phyloP scores from a whole-genome alignment of 345 rosid genomes.

The Toxicodendron radicans region DNA sequence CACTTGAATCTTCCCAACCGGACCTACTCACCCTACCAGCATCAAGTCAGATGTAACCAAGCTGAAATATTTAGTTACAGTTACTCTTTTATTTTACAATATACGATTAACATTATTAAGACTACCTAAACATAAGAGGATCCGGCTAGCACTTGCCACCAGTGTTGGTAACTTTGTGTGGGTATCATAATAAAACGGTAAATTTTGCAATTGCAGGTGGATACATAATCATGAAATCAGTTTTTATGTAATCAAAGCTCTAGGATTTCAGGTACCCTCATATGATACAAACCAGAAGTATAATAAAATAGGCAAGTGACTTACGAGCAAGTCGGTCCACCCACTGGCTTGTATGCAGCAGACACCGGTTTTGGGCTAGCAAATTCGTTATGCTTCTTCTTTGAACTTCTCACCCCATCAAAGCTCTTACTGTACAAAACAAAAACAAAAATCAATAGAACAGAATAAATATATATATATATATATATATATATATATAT shows the following conservation, averaged over 20 bases:
- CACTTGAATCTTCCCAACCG: background rate
- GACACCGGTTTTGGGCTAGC: slow-evolving; percentile 26
- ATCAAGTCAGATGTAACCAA: too few species aligned
- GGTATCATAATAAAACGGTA: too few species aligned
- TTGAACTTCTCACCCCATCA: slow-evolving; percentile 36
- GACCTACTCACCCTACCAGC: too few species aligned
- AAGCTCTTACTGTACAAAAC: slow-evolving; percentile 39
- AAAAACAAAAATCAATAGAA: background rate
- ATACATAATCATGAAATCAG: too few species aligned
- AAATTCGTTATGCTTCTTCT: slow-evolving; percentile 39
- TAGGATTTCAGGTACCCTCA: background rate
- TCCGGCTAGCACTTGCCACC: too few species aligned
- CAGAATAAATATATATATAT: background rate
- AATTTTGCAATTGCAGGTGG: too few species aligned
- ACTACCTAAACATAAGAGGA: too few species aligned
- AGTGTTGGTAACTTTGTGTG: too few species aligned
- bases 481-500: background rate
- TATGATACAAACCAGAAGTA: too few species aligned
- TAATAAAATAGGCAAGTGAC: slow-evolving; percentile 7
- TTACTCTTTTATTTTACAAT: too few species aligned
- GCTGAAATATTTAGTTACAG: too few species aligned
- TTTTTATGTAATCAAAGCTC: background rate
- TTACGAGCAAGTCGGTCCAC: slow-evolving; percentile 72
- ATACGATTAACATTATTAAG: too few species aligned
- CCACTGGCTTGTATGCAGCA: slow-evolving; percentile 41